Conservation (phyloP, 2,329 filamentous ascomycete genomes). For the Juglanconis oblonga region DNA sequence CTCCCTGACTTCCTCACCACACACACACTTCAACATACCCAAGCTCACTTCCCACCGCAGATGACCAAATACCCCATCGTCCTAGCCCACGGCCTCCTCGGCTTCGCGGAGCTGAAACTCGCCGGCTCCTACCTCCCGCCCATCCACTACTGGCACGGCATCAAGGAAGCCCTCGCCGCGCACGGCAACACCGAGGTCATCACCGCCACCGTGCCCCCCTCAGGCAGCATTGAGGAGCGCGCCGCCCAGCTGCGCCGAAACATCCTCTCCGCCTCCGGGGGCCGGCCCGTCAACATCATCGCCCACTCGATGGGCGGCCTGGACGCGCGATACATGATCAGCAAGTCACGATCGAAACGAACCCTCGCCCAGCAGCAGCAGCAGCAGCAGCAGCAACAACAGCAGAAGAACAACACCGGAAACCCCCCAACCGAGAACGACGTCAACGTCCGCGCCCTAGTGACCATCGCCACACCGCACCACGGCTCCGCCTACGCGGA, state of each 20-base stretch:
- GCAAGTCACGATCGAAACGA: slow-evolving; percentile 43
- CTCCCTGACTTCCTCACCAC: background rate
- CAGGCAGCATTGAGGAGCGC: slow-evolving; percentile 58
- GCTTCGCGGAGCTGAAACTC: slow-evolving; percentile 57
- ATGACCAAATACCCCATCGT: slow-evolving; percentile 59
- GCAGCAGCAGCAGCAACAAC: background rate
- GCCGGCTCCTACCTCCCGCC: slow-evolving; percentile 48
- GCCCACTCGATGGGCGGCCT: slow-evolving; percentile 68
- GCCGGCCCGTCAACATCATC: slow-evolving; percentile 70
- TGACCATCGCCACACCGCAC: slow-evolving; percentile 55
- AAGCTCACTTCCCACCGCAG: slow-evolving; percentile 30
- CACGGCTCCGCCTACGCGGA: slow-evolving; percentile 56
- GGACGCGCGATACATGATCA: slow-evolving; percentile 64
- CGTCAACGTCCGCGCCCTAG: slow-evolving; percentile 48
- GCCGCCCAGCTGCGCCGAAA: slow-evolving; percentile 54
- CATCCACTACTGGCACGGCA: slow-evolving; percentile 64
- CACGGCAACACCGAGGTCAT: slow-evolving; percentile 52
- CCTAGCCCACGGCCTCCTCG: slow-evolving; percentile 63
- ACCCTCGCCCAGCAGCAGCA: background rate
- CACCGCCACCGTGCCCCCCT: slow-evolving; percentile 59
- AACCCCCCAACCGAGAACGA: slow-evolving; percentile 21
- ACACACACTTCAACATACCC: background rate
- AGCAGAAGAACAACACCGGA: background rate
- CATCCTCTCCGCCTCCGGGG: slow-evolving; percentile 45
- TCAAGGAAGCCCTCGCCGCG: slow-evolving; percentile 53